Evolutionary conservation across 1,139 yeast genomes (phyloP).

Genomic region (Hyphopichia khmerensis): DNA sequence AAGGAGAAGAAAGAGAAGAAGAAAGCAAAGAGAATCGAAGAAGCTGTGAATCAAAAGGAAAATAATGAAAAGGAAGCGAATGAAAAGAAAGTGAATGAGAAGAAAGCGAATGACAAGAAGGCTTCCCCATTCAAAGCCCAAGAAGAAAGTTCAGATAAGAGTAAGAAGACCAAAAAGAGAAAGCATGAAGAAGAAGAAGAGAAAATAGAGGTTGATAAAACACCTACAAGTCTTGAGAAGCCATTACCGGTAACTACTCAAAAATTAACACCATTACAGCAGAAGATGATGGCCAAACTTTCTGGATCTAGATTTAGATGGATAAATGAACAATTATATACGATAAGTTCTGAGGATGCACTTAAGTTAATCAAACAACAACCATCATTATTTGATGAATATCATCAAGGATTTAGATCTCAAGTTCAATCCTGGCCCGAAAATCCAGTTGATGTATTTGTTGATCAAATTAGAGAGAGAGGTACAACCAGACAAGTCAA

Average conservation of each 20-base stretch:
- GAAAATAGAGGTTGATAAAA: constrained; percentile 5
- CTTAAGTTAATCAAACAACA: constrained; percentile 69
- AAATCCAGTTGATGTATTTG: constrained; percentile 90
- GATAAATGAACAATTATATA: constrained; percentile 94
- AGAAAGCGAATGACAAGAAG: not conserved
- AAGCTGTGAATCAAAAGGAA: constrained; percentile 6
- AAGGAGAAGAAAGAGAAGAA: constrained; percentile 32
- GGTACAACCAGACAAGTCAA: constrained; percentile 62
- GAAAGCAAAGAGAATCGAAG: constrained; percentile 13
- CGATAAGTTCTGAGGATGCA: constrained; percentile 78
- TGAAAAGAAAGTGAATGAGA: constrained; percentile 4
- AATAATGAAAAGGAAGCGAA: constrained; percentile 7
- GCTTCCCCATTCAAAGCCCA: constrained; percentile 4
- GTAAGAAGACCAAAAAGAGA: constrained; percentile 8
- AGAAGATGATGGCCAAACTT: constrained; percentile 91
- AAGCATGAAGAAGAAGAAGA: constrained; percentile 7
- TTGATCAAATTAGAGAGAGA: constrained; percentile 64
- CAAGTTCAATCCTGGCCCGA: constrained; percentile 98
- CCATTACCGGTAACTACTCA: constrained; percentile 21
- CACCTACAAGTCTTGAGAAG: constrained; percentile 9
- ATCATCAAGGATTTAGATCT: constrained; percentile 90
- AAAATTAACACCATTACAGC: constrained; percentile 85
- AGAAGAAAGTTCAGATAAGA: constrained; percentile 6
- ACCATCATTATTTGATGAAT: constrained; percentile 89
- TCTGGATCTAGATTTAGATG: constrained; percentile 95